Base-by-base conservation (phyloP, 306 rosid genomes). In the Fragaria ananassa region DNA sequence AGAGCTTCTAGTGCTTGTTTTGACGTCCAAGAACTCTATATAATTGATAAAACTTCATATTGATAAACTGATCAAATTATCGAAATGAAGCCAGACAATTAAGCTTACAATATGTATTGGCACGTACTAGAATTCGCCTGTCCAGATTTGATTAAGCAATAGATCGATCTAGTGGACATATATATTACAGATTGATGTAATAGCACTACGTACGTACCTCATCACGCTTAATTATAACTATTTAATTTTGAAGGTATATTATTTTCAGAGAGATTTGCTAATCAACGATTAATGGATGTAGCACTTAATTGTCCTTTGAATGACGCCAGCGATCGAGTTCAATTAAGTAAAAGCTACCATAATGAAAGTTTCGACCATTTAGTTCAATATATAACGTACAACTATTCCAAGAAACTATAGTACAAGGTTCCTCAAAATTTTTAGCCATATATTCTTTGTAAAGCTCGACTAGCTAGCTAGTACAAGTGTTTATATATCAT, bases 341-440 rank as follows among this genome's bases (percentile, higher is more conserved):
- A 68, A 42, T 21, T 68, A 42, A 42, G 53, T 68, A 12, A 21
- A 42, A 21, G 5, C 49, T 10, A 15, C 35, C 35, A 21, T 23
- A 68, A 42, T 67, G 49, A 23, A 41, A 41, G 37, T 11, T 42
- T 54, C 61, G 2, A 54, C 4, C 1, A 54, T n/a, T 8, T 21
- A 54, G 21, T 19, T 37, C 25, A 62, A 41, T 47, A 61, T 10
- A 45, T 45, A 45, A 45, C 44, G 6, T 39, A 54, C 17, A 57
- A 57, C 65, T 72, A 54, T 79, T 57, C 77, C 45, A 23, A 56
- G 34, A 81, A 44, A 57, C 27, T 25, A 23, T 23, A 5, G 74
- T 67, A 71, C 75, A 75, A 79, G 58, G 74, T 53, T 77, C 79
- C 66, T 53, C 27, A n/a, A 8, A 7, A 8, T 53, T 53, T 7